A percentile compares a stretch with the other conserved stretches of the same genome.
phyloP scores from a whole-genome alignment of 2,329 filamentous ascomycete genomes.

The Pseudogymnoascus pannorum region DNA sequence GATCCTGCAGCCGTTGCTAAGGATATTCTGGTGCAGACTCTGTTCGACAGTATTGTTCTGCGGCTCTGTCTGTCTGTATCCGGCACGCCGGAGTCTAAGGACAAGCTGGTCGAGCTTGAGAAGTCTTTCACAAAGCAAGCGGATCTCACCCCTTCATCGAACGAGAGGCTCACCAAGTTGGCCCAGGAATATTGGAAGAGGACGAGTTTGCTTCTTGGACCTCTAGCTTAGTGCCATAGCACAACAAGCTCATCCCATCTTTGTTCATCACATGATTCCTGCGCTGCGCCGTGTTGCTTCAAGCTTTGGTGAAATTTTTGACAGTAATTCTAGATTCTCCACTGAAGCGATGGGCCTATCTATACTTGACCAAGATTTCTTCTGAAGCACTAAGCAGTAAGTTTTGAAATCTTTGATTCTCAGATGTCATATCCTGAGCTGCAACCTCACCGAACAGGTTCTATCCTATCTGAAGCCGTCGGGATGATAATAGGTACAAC shows the following conservation, averaged over 20 bases:
- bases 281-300: neutral
- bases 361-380: no score
- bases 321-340: neutral
- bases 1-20: neutral
- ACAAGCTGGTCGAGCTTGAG: slow-evolving; percentile 38
- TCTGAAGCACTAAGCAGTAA: no score
- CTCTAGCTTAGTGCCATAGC: slow-evolving; percentile 43
- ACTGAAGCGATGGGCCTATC: no score
- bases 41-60: slow-evolving; percentile 52
- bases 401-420: no score
- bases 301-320: neutral
- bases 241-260: neutral
- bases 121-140: slow-evolving; percentile 39
- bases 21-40: slow-evolving; percentile 51
- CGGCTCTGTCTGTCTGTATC: slow-evolving; percentile 36
- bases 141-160: slow-evolving; percentile 39
- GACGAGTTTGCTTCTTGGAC: slow-evolving; percentile 72
- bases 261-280: neutral
- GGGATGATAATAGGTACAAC: no score
- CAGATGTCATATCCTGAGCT: no score
- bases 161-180: slow-evolving; percentile 51
- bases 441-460: no score
- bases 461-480: no score
- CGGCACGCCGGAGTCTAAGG: slow-evolving; percentile 26
- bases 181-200: slow-evolving; percentile 76